phyloP scores from a whole-genome alignment of 192 early-diverging fungal species.

The Lunasporangiospora selenospora region DNA sequence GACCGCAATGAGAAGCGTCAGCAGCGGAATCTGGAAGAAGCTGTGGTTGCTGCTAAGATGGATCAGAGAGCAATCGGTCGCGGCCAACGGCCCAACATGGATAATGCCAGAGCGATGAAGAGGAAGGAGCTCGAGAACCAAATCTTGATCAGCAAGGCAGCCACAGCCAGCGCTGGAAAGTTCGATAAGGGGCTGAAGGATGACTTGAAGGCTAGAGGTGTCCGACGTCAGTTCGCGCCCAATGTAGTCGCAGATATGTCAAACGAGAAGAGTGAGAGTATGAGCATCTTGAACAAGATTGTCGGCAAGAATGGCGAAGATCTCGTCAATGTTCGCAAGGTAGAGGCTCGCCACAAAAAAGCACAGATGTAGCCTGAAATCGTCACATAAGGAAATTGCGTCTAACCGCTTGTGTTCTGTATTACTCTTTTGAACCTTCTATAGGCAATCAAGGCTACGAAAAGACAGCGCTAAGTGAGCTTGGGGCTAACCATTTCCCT shows the following conservation, averaged over 20 bases:
- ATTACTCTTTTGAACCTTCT: too few relatives aligned
- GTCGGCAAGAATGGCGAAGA: conserved; percentile 60
- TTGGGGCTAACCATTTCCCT: too few relatives aligned
- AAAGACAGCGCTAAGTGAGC: conserved; percentile 31
- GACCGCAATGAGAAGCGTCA: conserved; percentile 89
- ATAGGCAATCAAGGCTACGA: conserved; percentile 46
- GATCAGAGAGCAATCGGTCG: conserved; percentile 57
- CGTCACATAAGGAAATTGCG: too few relatives aligned
- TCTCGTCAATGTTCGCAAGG: conserved; percentile 62
- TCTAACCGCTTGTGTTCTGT: too few relatives aligned
- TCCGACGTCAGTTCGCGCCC: conserved; percentile 73
- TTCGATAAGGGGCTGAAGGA: conserved; percentile 86
- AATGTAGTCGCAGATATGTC: conserved; percentile 61
- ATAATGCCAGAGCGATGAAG: conserved; percentile 65
- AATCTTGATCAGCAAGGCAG: conserved; percentile 76
- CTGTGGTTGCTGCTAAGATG: conserved; percentile 59
- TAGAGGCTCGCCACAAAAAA: conserved; percentile 6
- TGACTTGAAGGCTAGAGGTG: conserved; percentile 86
- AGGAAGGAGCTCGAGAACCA: conserved; percentile 76
- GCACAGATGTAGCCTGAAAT: too few relatives aligned
- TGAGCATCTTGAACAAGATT: conserved; percentile 75
- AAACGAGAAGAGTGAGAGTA: conserved; percentile 72
- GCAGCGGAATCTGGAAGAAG: conserved; percentile 87
- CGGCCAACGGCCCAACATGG: conserved; percentile 47
- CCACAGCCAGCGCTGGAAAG: conserved; percentile 92